These are phyloP conservation scores for Annulohypoxylon nitens DNA, from an alignment of 495 filamentous ascomycete genomes.

Conservation along the genomic window DNA sequence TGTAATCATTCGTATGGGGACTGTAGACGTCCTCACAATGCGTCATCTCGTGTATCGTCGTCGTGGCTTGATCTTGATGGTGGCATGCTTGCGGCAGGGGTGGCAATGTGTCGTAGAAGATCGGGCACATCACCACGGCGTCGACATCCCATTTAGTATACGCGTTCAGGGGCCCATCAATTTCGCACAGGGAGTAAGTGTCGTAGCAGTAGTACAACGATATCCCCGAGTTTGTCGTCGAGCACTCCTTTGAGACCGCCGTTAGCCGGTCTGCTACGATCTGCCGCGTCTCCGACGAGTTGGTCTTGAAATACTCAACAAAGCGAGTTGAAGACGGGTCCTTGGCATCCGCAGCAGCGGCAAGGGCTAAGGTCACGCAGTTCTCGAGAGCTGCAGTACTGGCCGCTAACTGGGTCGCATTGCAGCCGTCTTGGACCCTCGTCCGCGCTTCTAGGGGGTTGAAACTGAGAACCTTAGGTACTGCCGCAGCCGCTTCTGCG, in stretches of 20 bases:
- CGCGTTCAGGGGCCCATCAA: slow-evolving; percentile 33
- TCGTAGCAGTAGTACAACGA: slow-evolving; percentile 38
- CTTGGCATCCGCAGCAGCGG: slow-evolving; percentile 28
- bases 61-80: slow-evolving; percentile 67
- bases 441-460: slow-evolving; percentile 23
- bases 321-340: slow-evolving; percentile 37
- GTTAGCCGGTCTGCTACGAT: slow-evolving; percentile 27
- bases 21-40: slow-evolving; percentile 62
- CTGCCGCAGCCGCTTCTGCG: slow-evolving; percentile 14
- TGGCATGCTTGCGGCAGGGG: slow-evolving; percentile 64
- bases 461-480: slow-evolving; percentile 10
- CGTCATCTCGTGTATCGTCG: slow-evolving; percentile 72
- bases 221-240: slow-evolving; percentile 27
- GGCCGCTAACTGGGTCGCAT: slow-evolving; percentile 26
- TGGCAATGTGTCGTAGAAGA: slow-evolving; percentile 54
- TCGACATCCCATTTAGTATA: slow-evolving; percentile 37
- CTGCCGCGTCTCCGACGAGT: slow-evolving; percentile 35
- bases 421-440: slow-evolving; percentile 31
- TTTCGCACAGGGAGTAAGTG: slow-evolving; percentile 28
- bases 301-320: slow-evolving; percentile 41
- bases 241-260: slow-evolving; percentile 33
- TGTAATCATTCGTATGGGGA: slow-evolving; percentile 64
- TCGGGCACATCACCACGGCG: slow-evolving; percentile 36
- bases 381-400: slow-evolving; percentile 31
- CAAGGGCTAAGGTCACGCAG: slow-evolving; percentile 28